Evolutionary conservation across 176 grass and related monocot genomes (phyloP).

Genomic region (Musa beccarii): DNA sequence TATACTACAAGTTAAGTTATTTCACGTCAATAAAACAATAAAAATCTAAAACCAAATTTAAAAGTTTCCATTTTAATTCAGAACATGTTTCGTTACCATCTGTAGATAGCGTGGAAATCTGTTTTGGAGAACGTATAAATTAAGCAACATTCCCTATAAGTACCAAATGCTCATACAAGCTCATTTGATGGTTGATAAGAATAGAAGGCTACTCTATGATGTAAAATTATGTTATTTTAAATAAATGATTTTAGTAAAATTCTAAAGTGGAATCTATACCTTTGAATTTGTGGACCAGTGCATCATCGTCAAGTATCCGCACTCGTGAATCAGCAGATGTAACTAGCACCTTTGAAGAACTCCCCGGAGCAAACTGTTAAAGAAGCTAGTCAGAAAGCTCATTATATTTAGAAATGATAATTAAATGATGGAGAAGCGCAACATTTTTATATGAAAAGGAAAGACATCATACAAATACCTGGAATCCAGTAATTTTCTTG

Average conservation of each 20-base stretch:
- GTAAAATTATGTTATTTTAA: not conserved
- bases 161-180: too few species aligned
- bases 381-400: slow-evolving; percentile 21
- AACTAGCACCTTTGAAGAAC: slow-evolving; percentile 74
- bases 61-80: too few species aligned
- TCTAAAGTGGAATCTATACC: slow-evolving; percentile 21
- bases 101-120: too few species aligned
- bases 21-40: too few species aligned
- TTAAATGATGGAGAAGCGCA: slow-evolving; percentile 19
- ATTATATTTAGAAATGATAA: not conserved
- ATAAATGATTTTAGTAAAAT: not conserved
- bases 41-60: too few species aligned
- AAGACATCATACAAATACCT: slow-evolving; percentile 39
- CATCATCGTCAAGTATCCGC: slow-evolving; percentile 54
- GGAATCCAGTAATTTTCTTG: slow-evolving; percentile 98
- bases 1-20: too few species aligned
- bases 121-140: too few species aligned
- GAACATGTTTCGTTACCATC: too few species aligned
- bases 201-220: not conserved
- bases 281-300: slow-evolving; percentile 91
- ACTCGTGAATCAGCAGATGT: slow-evolving; percentile 96
- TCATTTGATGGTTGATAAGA: not conserved
- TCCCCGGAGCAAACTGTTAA: slow-evolving; percentile 79
- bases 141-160: too few species aligned
- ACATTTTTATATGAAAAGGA: not conserved